Base-by-base conservation (phyloP, 805 yeast species). In the Starmerella stellata region DNA sequence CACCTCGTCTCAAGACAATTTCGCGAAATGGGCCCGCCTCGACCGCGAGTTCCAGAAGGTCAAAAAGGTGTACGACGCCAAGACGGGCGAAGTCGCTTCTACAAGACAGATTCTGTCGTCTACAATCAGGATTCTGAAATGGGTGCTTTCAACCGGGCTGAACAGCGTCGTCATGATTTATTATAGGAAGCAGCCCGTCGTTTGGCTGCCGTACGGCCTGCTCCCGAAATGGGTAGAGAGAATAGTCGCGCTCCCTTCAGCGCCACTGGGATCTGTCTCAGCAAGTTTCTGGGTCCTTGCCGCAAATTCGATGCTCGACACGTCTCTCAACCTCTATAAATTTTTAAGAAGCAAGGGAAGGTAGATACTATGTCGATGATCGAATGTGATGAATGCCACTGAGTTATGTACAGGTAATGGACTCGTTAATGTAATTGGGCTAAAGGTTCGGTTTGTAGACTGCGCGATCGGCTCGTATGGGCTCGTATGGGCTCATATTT, bases 1-100 rank as follows among this genome's bases (percentile, higher is more conserved):
- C 2, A 69, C 83, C 8, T 71, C 81, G 39, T 87, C 95, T 1
- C 95, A 87, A 57, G 95, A 90, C 55, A 75, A 90, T 51, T 90
- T 87, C 56, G 95, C 95, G 21, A 75, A 71, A 52, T 90, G 96
- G 96, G 92, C 95, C 1, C 82, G 82, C 55, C 64, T 85, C 44
- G 85, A 82, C 52, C 69, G 98, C 36, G 69, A 66, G 48, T 60
- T 67, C 41, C 83, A 76, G 46, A 66, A 68, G 42, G 52, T 79
- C 36, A 63, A 65, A 33, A 62, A 57, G 14, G 72, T 78, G 43
- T 60, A 77, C 32, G 67, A 64, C 15, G 40, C n/a, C 1, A 32
- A 36, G 32, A 66, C 64, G 37, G 53, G 57, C 31, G 50, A 56
- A 9, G 51, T 76, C 13, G 51, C 61, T 4, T 32, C 52, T 8